Conservation (phyloP, 2,329 filamentous ascomycete genomes). For the Scorias spongiosa region DNA sequence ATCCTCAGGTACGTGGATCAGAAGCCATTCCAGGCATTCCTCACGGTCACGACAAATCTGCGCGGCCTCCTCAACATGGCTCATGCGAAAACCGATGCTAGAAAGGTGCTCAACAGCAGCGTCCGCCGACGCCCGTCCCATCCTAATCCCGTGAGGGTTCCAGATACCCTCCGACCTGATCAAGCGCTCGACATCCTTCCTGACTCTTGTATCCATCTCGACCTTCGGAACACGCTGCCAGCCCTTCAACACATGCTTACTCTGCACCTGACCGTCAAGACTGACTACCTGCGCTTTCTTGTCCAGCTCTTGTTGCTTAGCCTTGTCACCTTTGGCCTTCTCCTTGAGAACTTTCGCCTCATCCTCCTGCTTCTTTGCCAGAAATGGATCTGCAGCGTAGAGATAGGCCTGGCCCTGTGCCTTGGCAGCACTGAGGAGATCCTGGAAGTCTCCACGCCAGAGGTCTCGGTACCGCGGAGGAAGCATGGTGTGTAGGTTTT, state of each 20-base stretch:
- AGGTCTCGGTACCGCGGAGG: slow-evolving; percentile 78
- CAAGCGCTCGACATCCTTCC: slow-evolving; percentile 63
- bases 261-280: slow-evolving; percentile 22
- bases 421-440: slow-evolving; percentile 66
- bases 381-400: slow-evolving; percentile 92
- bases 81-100: slow-evolving; percentile 71
- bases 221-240: slow-evolving; percentile 82
- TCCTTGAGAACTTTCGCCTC: slow-evolving; percentile 60
- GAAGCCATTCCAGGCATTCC: slow-evolving; percentile 86
- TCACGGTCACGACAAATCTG: slow-evolving; percentile 80
- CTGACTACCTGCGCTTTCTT: slow-evolving; percentile 42
- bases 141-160: slow-evolving; percentile 64
- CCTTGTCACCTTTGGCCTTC: slow-evolving; percentile 62
- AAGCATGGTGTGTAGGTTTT: slow-evolving; percentile 87
- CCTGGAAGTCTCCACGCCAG: slow-evolving; percentile 78
- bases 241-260: slow-evolving; percentile 36
- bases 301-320: slow-evolving; percentile 36
- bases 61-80: slow-evolving; percentile 77
- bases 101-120: slow-evolving; percentile 57
- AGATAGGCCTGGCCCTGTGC: slow-evolving; percentile 68
- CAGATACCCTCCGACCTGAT: slow-evolving; percentile 67
- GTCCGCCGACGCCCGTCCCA: slow-evolving; percentile 42
- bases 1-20: slow-evolving; percentile 94
- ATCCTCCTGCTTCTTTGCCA: slow-evolving; percentile 61
- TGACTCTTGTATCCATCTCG: slow-evolving; percentile 74